Evolutionary conservation across 139 green algal species (phyloP).

Genomic region (Chlorella sp.): DNA sequence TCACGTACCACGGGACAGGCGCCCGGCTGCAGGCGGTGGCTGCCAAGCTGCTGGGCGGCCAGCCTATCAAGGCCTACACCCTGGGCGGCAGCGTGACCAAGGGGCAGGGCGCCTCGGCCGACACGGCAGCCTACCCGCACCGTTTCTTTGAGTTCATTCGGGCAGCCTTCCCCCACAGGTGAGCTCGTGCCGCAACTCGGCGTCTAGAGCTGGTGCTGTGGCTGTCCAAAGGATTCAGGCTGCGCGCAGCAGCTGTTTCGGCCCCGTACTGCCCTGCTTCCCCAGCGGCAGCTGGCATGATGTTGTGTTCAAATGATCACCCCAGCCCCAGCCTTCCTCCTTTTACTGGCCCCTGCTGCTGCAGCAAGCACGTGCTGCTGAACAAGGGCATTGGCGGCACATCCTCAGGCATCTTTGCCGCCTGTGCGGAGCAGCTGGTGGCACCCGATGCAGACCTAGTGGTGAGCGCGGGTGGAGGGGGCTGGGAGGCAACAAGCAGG

Average conservation of each 20-base stretch:
- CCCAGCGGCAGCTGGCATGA: background rate
- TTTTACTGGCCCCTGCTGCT: background rate
- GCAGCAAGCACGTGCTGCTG: conserved; percentile 10
- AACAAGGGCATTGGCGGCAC: conserved; percentile 29
- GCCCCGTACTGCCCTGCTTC: too few relatives aligned
- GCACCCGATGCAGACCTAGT: background rate
- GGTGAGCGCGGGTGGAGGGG: too few relatives aligned
- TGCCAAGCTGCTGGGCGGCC: background rate
- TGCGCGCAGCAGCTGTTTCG: too few relatives aligned
- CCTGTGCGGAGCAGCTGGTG: conserved; percentile 25
- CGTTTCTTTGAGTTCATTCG: conserved; percentile 20
- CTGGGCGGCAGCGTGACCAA: conserved; percentile 8
- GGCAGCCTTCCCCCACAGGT: conserved; percentile 4
- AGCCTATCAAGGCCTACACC: background rate
- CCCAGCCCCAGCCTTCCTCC: background rate
- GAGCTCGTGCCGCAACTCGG: background rate
- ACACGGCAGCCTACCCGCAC: background rate
- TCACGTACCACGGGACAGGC: background rate
- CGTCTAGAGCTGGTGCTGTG: background rate
- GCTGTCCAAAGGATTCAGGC: background rate
- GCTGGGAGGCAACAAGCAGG: too few relatives aligned
- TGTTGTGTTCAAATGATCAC: background rate
- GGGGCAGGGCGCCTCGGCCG: background rate
- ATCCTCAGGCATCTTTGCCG: background rate
- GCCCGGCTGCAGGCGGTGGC: background rate